Evolutionary conservation across 139 green algal species (phyloP).

Genomic region (Chlorella sp.): DNA sequence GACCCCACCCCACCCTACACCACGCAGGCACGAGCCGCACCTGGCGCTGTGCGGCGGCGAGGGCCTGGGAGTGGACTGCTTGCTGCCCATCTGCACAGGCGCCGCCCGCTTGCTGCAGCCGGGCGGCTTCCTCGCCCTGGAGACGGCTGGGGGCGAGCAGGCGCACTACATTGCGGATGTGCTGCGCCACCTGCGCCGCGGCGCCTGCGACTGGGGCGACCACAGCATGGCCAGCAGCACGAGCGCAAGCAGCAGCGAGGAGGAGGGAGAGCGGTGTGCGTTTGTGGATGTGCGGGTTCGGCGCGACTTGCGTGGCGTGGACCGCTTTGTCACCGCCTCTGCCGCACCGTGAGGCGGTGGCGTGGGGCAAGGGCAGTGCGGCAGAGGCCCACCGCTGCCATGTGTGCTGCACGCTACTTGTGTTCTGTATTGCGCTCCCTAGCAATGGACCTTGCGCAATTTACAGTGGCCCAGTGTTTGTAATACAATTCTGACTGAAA

Average conservation of each 20-base stretch:
- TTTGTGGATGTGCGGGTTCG: slow-evolving; percentile 20
- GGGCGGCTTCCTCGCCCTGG: slow-evolving; percentile 79
- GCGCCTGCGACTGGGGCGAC: neutral
- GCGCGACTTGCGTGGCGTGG: slow-evolving; percentile 47
- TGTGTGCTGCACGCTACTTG: too few relatives aligned
- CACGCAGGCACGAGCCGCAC: slow-evolving; percentile 80
- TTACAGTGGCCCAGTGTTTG: too few relatives aligned
- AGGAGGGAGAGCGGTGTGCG: neutral
- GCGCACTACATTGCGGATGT: slow-evolving; percentile 54
- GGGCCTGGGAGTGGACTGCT: slow-evolving; percentile 68
- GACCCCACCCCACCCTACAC: neutral
- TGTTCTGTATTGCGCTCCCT: too few relatives aligned
- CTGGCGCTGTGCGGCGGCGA: slow-evolving; percentile 85
- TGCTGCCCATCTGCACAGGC: slow-evolving; percentile 60
- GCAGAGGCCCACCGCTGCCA: too few relatives aligned
- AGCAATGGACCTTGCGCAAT: too few relatives aligned
- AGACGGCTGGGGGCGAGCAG: slow-evolving; percentile 77
- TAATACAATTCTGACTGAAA: too few relatives aligned
- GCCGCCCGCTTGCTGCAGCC: slow-evolving; percentile 56
- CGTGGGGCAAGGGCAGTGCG: too few relatives aligned
- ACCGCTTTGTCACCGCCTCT: slow-evolving; percentile 77
- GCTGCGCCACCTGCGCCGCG: slow-evolving; percentile 39
- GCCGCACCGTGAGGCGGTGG: too few relatives aligned
- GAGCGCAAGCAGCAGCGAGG: neutral
- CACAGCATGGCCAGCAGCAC: neutral